Evolutionary conservation across 2,329 filamentous ascomycete species (phyloP).

Genomic region (Metarhizium album): DNA sequence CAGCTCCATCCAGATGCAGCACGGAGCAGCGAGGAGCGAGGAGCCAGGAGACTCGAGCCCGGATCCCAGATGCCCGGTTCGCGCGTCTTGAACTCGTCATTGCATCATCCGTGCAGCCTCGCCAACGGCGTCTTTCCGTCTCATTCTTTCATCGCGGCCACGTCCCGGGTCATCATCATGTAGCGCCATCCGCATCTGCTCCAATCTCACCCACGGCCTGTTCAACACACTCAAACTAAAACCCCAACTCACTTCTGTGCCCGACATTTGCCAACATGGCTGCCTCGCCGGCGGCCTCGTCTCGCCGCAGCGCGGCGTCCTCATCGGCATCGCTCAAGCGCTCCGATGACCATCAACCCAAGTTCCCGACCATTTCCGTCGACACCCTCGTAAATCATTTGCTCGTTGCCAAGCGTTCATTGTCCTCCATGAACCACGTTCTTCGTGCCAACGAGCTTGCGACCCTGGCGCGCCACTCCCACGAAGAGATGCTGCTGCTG

Average conservation of each 20-base stretch:
- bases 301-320: slow-evolving; percentile 26
- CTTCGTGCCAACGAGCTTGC: slow-evolving; percentile 82
- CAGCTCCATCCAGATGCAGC: neutral
- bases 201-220: neutral
- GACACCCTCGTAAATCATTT: slow-evolving; percentile 77
- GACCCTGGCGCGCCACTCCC: slow-evolving; percentile 58
- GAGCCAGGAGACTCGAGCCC: too few relatives aligned
- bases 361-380: slow-evolving; percentile 30
- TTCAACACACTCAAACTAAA: neutral
- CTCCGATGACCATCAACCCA: slow-evolving; percentile 14
- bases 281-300: slow-evolving; percentile 22
- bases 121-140: neutral
- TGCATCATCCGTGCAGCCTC: neutral
- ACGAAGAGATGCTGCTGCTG: slow-evolving; percentile 71
- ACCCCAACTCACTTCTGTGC: neutral
- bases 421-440: slow-evolving; percentile 74
- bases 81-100: neutral
- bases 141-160: neutral
- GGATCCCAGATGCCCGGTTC: too few relatives aligned
- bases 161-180: slow-evolving; percentile 2
- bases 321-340: slow-evolving; percentile 24
- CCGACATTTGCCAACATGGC: slow-evolving; percentile 20
- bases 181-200: slow-evolving; percentile 3
- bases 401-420: slow-evolving; percentile 74
- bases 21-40: too few relatives aligned